Conservation (phyloP, 2,329 filamentous ascomycete genomes). For the Cladosporium halotolerans region DNA sequence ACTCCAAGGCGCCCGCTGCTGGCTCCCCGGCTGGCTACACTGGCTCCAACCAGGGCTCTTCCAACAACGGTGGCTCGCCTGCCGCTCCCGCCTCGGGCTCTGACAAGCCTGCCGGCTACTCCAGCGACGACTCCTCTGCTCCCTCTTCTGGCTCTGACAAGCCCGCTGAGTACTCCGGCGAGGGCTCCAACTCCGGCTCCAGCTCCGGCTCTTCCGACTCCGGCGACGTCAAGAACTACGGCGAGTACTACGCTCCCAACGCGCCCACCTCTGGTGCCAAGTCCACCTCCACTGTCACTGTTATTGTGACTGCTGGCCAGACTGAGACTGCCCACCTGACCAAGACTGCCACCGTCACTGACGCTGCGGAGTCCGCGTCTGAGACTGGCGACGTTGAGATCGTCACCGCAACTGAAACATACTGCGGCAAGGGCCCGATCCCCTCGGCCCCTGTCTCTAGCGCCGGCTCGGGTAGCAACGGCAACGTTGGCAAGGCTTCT, state of each 20-base stretch:
- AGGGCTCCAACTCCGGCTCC: not conserved
- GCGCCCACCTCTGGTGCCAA: slow-evolving; percentile 1
- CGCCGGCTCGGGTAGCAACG: not conserved
- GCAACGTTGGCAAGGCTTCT: not conserved
- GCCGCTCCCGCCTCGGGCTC: not conserved
- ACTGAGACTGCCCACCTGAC: slow-evolving; percentile 5
- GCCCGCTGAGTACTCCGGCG: not conserved
- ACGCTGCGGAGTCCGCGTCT: not conserved
- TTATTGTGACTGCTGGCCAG: slow-evolving; percentile 9
- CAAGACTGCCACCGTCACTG: not conserved
- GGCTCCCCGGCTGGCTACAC: not conserved
- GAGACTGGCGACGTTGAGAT: slow-evolving; percentile 4
- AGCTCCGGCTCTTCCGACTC: not conserved
- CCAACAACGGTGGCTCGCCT: not conserved
- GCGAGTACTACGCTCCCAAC: slow-evolving; percentile 10
- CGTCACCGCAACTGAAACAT: slow-evolving; percentile 8
- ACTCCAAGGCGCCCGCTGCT: not conserved
- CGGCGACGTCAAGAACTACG: not conserved
- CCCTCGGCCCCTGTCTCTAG: not conserved
- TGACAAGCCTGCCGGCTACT: not conserved
- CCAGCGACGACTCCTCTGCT: not conserved
- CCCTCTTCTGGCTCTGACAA: not conserved
- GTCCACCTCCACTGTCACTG: slow-evolving; percentile 8
- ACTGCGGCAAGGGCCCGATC: slow-evolving; percentile 11
- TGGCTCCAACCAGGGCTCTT: not conserved